Base-by-base conservation (phyloP, 2,329 filamentous ascomycete species). In the Rhytidhysteron rufulum region DNA sequence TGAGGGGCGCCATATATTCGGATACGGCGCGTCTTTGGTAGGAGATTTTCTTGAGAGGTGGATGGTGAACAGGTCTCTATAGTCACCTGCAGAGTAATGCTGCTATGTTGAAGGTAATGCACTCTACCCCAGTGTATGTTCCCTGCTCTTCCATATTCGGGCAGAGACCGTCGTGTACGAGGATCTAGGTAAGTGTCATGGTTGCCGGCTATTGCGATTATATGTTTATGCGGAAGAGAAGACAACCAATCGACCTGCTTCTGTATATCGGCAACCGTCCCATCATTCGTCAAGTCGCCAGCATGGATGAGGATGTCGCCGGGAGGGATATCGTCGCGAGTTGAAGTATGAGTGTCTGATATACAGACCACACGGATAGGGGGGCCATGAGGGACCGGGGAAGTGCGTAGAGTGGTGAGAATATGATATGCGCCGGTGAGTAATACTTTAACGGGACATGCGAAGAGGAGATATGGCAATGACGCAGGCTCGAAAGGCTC, bases 221-320 rank as follows among this genome's bases (percentile, higher is more conserved):
- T 95, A 63, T 91, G 74, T 20, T 67, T 63, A 56, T 94, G 87
- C 0, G 86, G 85, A 6, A 88, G 75, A 4, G 70, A 70, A 38
- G 74, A 76, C 8, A 95, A 72, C 88, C 88, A 95, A 68, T 91
- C 78, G 24, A 95, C 71, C 53, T 89, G 82, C 5, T 68, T 69
- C 68, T 94, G 87, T 37, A 95, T 79, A 46, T 88, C 84, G 13
- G 69, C 68, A 1, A 78, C 74, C 2, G 79, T 83, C 90, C 90
- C 17, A 72, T 70, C 8, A 49, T 86, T 80, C 36, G 82, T 83
- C 49, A 95, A 70, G 65, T 96, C 90, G 29, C 90, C 90, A 3
- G 87, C 85, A 60, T 95, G 90, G 54, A 95, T 84, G 29, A 96
- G 77, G 13, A 95, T 73, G 62, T 95, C 89, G 39, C 88, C 89